Percentiles rank a stretch among this genome's conserved stretches.
phyloP scores from a whole-genome alignment of 169 alveolate species.

The Eimeria sp. region DNA sequence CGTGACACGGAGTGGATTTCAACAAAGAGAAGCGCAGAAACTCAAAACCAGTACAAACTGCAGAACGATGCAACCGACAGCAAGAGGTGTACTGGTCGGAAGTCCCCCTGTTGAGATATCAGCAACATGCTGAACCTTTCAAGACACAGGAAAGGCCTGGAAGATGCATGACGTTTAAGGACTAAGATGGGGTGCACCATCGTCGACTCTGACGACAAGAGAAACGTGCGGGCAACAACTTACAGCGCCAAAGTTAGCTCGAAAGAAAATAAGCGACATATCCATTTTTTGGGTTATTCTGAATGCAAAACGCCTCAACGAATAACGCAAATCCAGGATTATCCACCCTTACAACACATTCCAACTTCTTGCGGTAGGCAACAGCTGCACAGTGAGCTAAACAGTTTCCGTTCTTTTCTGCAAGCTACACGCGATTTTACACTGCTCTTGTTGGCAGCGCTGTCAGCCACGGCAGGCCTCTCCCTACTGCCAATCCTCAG shows the following conservation, averaged over 20 bases:
- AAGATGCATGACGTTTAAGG: too few relatives aligned
- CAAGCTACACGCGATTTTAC: background rate
- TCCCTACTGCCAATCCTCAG: background rate
- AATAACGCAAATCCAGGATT: background rate
- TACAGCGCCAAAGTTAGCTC: too few relatives aligned
- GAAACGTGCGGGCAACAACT: too few relatives aligned
- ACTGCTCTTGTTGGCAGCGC: background rate
- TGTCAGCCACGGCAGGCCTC: background rate
- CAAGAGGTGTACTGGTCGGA: background rate
- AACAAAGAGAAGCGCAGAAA: background rate
- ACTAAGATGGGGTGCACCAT: too few relatives aligned
- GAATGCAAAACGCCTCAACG: background rate
- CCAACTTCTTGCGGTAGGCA: background rate
- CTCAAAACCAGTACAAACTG: background rate
- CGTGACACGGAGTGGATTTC: background rate
- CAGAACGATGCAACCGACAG: background rate
- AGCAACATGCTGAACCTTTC: background rate
- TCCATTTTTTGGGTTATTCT: too few relatives aligned
- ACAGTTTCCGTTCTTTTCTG: background rate
- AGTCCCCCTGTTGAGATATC: background rate
- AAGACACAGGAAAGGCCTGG: background rate
- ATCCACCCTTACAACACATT: background rate
- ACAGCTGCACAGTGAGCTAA: background rate
- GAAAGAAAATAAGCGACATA: too few relatives aligned
- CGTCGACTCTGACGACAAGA: too few relatives aligned